A percentile compares a stretch with the other conserved stretches of the same genome.
These are phyloP conservation scores for Plasmodium fragile DNA, from an alignment of 169 alveolate species.

Conservation along the genomic window DNA sequence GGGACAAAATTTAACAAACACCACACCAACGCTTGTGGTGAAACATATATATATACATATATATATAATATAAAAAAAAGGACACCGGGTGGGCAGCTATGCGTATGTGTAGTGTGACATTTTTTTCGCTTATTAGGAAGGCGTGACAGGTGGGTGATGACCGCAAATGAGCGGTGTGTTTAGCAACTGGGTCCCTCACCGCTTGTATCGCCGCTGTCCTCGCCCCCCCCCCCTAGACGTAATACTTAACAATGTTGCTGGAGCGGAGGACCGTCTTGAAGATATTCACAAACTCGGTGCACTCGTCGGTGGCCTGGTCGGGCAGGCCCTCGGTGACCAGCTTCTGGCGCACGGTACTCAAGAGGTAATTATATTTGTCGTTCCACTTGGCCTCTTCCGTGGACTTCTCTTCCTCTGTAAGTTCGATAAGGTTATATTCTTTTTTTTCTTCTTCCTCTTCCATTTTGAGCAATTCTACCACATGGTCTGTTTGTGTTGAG, in stretches of 20 bases:
- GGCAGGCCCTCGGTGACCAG: neutral
- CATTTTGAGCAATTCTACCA: constrained; percentile 14
- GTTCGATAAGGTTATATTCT: constrained; percentile 32
- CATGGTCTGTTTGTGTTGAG: neutral
- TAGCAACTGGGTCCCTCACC: neutral
- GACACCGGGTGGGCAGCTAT: neutral
- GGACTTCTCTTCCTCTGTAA: constrained; percentile 34
- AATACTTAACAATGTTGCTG: constrained; percentile 35
- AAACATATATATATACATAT: no score
- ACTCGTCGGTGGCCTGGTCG: neutral
- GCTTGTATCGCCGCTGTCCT: neutral
- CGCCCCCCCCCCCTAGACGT: neutral
- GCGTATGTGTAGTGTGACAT: neutral
- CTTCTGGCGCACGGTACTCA: constrained; percentile 15
- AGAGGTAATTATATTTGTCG: constrained; percentile 3
- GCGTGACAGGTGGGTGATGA: neutral
- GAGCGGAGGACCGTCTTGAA: constrained; percentile 18
- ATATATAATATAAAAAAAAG: no score
- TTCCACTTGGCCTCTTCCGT: constrained; percentile 50
- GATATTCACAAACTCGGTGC: constrained; percentile 47
- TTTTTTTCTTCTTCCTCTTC: constrained; percentile 49
- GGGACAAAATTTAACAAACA: neutral
- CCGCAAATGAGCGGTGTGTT: neutral
- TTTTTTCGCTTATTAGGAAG: neutral
- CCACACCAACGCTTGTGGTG: neutral